Conservation (phyloP, 2,329 filamentous ascomycete species). For the Xylariaceae sp. region DNA sequence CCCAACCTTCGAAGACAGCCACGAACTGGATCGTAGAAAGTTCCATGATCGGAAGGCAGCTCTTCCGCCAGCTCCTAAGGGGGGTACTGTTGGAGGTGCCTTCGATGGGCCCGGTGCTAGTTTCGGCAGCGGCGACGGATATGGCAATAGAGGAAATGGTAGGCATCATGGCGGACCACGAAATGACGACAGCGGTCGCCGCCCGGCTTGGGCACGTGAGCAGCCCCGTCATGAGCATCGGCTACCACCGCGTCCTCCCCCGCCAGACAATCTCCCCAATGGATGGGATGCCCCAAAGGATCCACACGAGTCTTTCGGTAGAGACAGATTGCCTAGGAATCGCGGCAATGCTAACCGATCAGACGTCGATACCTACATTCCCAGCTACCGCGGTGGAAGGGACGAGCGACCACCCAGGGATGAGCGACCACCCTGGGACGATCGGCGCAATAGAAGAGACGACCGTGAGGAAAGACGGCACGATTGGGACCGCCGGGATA, state of each 20-base stretch:
- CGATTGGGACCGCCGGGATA: constrained; percentile 37
- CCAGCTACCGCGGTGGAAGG: constrained; percentile 38
- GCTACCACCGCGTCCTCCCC: constrained; percentile 47
- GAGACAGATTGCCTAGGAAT: constrained; percentile 34
- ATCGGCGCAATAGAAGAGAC: constrained; percentile 31
- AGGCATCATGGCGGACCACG: constrained; percentile 34
- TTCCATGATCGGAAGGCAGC: constrained; percentile 80
- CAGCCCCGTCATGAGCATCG: constrained; percentile 35
- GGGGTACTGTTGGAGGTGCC: constrained; percentile 76
- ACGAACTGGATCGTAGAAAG: constrained; percentile 91
- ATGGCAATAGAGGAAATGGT: constrained; percentile 46
- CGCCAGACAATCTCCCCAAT: constrained; percentile 37
- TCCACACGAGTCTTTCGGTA: constrained; percentile 38
- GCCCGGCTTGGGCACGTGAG: constrained; percentile 53
- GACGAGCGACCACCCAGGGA: constrained; percentile 36
- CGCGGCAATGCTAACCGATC: constrained; percentile 30
- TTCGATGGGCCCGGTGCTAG: constrained; percentile 45
- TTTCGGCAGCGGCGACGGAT: constrained; percentile 49
- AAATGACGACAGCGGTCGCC: constrained; percentile 38
- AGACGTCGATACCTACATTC: constrained; percentile 48
- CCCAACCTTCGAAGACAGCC: constrained; percentile 88
- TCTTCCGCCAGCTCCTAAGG: constrained; percentile 84
- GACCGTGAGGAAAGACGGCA: constrained; percentile 36
- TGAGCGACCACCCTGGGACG: constrained; percentile 36
- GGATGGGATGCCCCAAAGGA: constrained; percentile 36